Evolutionary conservation across 2,329 filamentous ascomycete species (phyloP).

Genomic region (Chaetomiaceae sp.): DNA sequence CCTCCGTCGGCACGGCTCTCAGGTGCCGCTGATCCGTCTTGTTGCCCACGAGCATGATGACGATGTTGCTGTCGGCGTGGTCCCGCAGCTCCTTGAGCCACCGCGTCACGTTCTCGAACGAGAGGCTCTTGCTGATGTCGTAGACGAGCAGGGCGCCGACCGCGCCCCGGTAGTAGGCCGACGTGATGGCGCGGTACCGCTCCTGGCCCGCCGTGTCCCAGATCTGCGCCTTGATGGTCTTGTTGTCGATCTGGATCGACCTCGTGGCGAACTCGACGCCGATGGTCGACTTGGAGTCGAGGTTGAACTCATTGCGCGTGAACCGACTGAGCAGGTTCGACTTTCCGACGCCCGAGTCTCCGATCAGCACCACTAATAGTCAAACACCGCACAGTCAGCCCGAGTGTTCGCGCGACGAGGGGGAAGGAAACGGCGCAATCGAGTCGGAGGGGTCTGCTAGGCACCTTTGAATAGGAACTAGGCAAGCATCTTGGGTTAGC

Average conservation of each 20-base stretch:
- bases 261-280: conserved; percentile 98
- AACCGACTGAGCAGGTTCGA: conserved; percentile 99
- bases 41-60: conserved; percentile 99
- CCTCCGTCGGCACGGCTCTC: conserved; percentile 92
- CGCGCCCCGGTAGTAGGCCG: conserved; percentile 96
- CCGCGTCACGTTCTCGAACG: conserved; percentile 97
- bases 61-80: conserved; percentile 97
- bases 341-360: conserved; percentile 99
- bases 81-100: conserved; percentile 99
- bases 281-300: conserved; percentile 99
- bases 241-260: conserved; percentile 97
- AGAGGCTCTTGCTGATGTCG: conserved; percentile 99
- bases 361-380: conserved; percentile 83
- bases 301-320: conserved; percentile 99
- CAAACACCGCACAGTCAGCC: conserved; percentile 25
- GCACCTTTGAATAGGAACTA: conserved; percentile 99
- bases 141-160: conserved; percentile 97
- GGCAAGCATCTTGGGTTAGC: conserved; percentile 34
- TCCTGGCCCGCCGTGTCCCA: conserved; percentile 99
- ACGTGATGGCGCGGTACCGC: conserved; percentile 97
- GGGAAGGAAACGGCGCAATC: not conserved
- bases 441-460: conserved; percentile 19
- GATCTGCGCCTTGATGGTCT: conserved; percentile 99
- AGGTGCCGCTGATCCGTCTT: conserved; percentile 99
- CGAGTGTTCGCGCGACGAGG: conserved; percentile 28